Evolutionary conservation across 768 basidiomycete species (phyloP), one percentile per base, ranked within the genome.

Genomic region (Mycena leptocephala): DNA sequence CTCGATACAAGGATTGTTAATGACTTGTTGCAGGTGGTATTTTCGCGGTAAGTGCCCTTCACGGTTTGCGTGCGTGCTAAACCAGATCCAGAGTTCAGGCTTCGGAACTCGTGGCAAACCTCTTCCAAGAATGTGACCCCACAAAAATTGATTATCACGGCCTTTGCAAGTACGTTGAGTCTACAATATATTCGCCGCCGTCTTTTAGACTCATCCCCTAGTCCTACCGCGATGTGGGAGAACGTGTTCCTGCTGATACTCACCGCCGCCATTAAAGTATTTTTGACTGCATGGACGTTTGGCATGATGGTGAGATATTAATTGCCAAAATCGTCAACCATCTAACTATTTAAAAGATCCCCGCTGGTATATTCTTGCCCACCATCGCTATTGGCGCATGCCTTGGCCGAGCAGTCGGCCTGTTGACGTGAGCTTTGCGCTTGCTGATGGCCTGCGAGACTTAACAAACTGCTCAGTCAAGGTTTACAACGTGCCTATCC

Each of bases 111-210:
- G 96, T 97, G 9, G 92, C 94, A 13, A 94, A 94, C 79, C 90
- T 97, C 16, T 95, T 97, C 83, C 92, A 93, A 77, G 96, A 97
- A 83, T 97, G 96, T 80, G 92, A 94, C 80, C 84, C 92, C 11
- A 84, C 85, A 6, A 93, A 91, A 79, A 89, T 89, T 9, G 92
- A 94, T 80, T 93, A 92, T 76, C 94, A 94, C 78, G 94, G 94
- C 3, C 87, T 97, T 37, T 97, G 96, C 93, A 94, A 95, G 94
- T 94, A 80, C 78, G 93, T 83, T 18, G 24, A 10, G 46, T 37
- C 66, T 35, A n/a, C 30, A 39, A 39, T 30, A 62, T 4, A 20
- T 14, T 43, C 26, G 11, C n/a, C 41, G 33, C 58, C 35, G 7
- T 68, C 70, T 37, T 58, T 71, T 43, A 55, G 20, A 11, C 76